These are phyloP conservation scores for Triticum dicoccoides DNA, from an alignment of 176 grass and related monocot species.

Conservation along the genomic window DNA sequence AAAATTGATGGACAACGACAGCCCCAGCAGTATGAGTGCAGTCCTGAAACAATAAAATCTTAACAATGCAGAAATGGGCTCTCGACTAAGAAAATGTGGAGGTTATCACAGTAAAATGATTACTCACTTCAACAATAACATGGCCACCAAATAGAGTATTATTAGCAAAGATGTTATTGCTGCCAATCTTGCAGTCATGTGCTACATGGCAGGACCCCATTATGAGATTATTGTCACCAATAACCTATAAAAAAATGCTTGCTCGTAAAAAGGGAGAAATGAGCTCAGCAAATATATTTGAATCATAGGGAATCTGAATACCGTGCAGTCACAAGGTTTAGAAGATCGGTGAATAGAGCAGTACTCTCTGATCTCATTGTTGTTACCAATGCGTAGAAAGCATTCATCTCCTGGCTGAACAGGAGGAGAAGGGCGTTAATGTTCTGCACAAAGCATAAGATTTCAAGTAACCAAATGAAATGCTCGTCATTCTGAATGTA, in stretches of 20 bases:
- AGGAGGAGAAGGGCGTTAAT: conserved; percentile 13
- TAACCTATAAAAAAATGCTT: conserved; percentile 55
- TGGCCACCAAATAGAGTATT: conserved; percentile 78
- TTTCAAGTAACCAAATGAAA: conserved; percentile 17
- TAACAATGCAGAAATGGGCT: background rate
- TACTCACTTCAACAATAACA: conserved; percentile 83
- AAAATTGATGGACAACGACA: conserved; percentile 91
- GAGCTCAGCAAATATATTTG: background rate
- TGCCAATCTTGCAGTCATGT: conserved; percentile 94
- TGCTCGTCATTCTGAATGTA: background rate
- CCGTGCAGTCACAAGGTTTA: conserved; percentile 65
- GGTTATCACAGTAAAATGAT: conserved; percentile 23
- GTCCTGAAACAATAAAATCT: conserved; percentile 45
- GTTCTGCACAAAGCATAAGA: conserved; percentile 14
- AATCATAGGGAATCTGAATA: conserved; percentile 47
- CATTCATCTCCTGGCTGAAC: conserved; percentile 67
- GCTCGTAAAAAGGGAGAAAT: background rate
- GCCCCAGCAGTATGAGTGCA: conserved; percentile 65
- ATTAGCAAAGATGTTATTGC: conserved; percentile 93
- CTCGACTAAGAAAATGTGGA: background rate
- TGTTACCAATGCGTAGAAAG: conserved; percentile 73
- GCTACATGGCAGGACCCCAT: conserved; percentile 95
- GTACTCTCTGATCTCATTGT: conserved; percentile 85
- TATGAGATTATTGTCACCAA: conserved; percentile 85
- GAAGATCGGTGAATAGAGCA: conserved; percentile 83